phyloP scores from a whole-genome alignment of 2,329 filamentous ascomycete species.

The Helotiales sp. region DNA sequence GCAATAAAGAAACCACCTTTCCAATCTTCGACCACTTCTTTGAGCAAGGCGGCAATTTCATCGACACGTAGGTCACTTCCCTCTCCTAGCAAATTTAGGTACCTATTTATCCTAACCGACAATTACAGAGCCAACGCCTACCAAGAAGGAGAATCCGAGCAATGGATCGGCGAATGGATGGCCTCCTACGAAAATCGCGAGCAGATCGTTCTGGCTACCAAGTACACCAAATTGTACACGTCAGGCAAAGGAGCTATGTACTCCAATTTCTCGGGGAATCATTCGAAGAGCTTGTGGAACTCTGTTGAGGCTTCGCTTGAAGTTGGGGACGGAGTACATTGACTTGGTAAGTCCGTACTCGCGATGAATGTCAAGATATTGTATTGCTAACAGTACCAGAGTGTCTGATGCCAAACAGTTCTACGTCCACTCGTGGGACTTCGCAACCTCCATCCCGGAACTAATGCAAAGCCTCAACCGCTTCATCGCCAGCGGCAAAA shows the following conservation, averaged over 20 bases:
- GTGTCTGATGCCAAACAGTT: constrained; percentile 1
- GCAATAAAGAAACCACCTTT: constrained; percentile 59
- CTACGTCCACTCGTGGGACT: constrained; percentile 52
- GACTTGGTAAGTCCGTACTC: constrained; percentile 55
- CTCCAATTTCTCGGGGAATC: constrained; percentile 29
- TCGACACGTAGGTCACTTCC: constrained; percentile 59
- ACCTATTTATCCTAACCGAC: background rate
- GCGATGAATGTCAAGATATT: background rate
- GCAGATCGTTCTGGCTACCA: constrained; percentile 57
- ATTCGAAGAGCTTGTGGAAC: constrained; percentile 24
- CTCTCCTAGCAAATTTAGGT: no score
- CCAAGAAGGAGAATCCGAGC: constrained; percentile 61
- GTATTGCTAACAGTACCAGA: background rate
- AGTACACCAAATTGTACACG: constrained; percentile 49
- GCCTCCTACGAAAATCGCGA: constrained; percentile 53
- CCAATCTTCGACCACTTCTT: constrained; percentile 61
- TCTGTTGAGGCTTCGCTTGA: constrained; percentile 47
- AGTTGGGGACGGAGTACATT: constrained; percentile 70
- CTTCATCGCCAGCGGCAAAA: constrained; percentile 63
- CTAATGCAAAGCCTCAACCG: constrained; percentile 69
- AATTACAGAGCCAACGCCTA: constrained; percentile 54
- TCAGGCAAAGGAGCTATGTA: constrained; percentile 18
- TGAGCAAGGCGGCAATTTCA: constrained; percentile 66
- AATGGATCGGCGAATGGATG: constrained; percentile 64
- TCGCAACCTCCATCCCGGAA: constrained; percentile 63